Base-by-base conservation (phyloP, 2,329 filamentous ascomycete genomes). In the Colletotrichum tropicale region DNA sequence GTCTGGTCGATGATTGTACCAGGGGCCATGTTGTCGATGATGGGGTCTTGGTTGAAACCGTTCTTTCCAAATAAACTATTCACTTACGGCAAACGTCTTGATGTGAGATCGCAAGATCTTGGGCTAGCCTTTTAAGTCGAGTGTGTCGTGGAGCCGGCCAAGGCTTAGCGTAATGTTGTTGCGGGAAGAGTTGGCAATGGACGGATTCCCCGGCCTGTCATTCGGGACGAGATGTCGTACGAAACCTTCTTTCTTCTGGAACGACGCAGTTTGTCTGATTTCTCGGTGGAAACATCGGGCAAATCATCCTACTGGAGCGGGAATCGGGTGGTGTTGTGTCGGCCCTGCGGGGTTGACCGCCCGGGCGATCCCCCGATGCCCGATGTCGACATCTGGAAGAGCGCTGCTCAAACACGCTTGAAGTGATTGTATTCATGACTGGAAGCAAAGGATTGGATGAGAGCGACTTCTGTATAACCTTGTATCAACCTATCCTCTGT, bases 311-410 rank as follows among this genome's bases (percentile, higher is more conserved):
- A 34, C 34, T 48, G 43, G 56, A 58, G 32, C 64, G 64, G 48
- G 15, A 56, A 34, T 52, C 34, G 34, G 43, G 58, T 55, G 48
- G 32, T 75, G 62, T 32, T 24, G 32, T 67, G 26, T 30, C 30
- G 38, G 38, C 15, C 6, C 21, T 15, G 26, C 64, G 73, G 73
- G 38, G 16, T 18, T 65, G 16, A 4, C 26, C 70, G 62, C 36
- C 74, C 74, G 74, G 28, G 21, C 43, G 65, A 74, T 74, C 34
- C 4, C 38, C 74, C 74, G 74, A 76, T 60, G 64, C 74, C 74
- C 74, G 74, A 55, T 52, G 32, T 66, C 28, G 32, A 62, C 30
- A 67, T 56, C 30, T 61, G 18, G 12, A 18, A 32, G 18, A 36
- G n/a, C 7, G 4, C 58, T 16, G 12, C 15, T 62, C 18, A n/a